phyloP scores from a whole-genome alignment of 2,329 filamentous ascomycete genomes.

The Fonsecaea monophora region DNA sequence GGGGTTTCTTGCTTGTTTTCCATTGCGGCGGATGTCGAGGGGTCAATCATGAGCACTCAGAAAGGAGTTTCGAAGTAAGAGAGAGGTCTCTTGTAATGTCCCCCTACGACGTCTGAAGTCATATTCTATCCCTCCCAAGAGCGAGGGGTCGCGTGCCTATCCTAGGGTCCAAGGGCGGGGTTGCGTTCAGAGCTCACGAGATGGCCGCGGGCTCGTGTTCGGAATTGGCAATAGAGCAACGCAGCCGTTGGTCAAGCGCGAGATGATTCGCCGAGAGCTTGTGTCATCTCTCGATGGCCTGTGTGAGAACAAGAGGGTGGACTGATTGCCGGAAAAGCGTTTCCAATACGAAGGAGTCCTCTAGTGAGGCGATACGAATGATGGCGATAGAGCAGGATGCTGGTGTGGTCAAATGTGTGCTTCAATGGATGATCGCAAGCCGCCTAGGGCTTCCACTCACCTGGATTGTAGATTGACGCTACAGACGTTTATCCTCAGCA shows the following conservation, averaged over 20 bases:
- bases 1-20: conserved; percentile 19
- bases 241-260: conserved; percentile 13
- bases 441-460: neutral
- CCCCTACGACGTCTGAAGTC: conserved; percentile 3
- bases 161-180: conserved; percentile 15
- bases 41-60: neutral
- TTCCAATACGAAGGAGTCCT: neutral
- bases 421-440: neutral
- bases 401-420: neutral
- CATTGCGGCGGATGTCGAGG: conserved; percentile 5
- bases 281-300: conserved; percentile 19
- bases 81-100: neutral
- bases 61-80: neutral
- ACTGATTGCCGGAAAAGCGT: neutral
- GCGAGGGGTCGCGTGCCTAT: conserved; percentile 27
- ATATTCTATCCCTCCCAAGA: conserved; percentile 5
- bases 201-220: conserved; percentile 5
- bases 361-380: neutral
- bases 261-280: conserved; percentile 17
- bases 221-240: conserved; percentile 19
- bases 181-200: conserved; percentile 17
- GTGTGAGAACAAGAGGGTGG: neutral
- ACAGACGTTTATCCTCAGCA: neutral
- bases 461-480: neutral
- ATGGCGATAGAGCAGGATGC: neutral